Base-by-base conservation (phyloP, 1,284 basidiomycete genomes). In the Neonothopanus nambi region DNA sequence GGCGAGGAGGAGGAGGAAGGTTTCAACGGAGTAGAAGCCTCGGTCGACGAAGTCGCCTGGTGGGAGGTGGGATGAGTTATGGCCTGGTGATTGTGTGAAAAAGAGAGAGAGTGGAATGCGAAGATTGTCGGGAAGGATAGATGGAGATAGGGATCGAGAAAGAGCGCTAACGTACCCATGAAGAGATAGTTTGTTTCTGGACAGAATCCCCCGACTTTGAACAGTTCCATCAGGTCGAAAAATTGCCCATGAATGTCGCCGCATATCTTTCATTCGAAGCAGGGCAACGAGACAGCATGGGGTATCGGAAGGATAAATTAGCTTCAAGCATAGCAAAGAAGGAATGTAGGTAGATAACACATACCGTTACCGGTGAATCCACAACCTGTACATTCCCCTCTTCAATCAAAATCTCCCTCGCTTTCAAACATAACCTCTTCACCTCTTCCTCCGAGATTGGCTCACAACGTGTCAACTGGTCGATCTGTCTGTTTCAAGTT, bases 151-250 rank as follows among this genome's bases (percentile, higher is more conserved):
- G 13, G 30, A 33, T 33, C 9, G 8, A 8, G 30, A 33, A 2
- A 13, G 13, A 33, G 30, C 30, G 13, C 9, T 5, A 33, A 33
- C 30, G 8, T 33, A 42, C 97, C 97, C 97, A 99, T 99, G 80
- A 99, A 99, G 63, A 99, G 90, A 74, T 99, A 99, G 77, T 99
- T 99, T 59, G 97, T 98, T 77, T 99, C 97, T 55, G 96, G 97
- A 40, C 95, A 98, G 78, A 98, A 98, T 57, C 96, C 97, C 51
- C 97, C 96, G 70, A 99, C 99, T 53, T 95, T 90, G 79, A 99
- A 99, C 43, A 99, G 88, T 72, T 99, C 97, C 57, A 95, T 97
- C 53, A 99, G 88, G 78, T 99, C 97, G 74, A 98, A 95, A 74
- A 99, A 99, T 86, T 99, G 96, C 57, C 96, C 96, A 73, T 99